Evolutionary conservation across 805 yeast species (phyloP).

Genomic region (Sungouiella blattae): DNA sequence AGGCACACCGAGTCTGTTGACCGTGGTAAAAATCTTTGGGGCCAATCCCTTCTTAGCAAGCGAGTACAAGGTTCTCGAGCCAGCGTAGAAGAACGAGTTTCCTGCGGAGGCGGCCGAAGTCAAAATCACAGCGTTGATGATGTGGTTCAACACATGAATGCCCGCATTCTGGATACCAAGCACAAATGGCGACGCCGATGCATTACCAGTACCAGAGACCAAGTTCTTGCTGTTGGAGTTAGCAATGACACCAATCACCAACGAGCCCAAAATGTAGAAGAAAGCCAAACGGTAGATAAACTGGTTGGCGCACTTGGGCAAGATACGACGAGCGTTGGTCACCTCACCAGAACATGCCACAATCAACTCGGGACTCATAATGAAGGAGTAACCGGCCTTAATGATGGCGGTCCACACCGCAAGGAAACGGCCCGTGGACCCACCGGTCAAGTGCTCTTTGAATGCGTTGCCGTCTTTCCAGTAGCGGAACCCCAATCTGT

Average conservation of each 20-base stretch:
- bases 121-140: slow-evolving; percentile 75
- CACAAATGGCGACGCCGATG: slow-evolving; percentile 76
- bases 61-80: slow-evolving; percentile 17
- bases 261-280: slow-evolving; percentile 38
- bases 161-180: slow-evolving; percentile 72
- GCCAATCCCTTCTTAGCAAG: slow-evolving; percentile 16
- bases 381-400: slow-evolving; percentile 26
- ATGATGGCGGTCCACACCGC: slow-evolving; percentile 23
- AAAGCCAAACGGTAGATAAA: slow-evolving; percentile 50
- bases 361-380: slow-evolving; percentile 49
- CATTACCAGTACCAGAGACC: slow-evolving; percentile 29
- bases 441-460: slow-evolving; percentile 39
- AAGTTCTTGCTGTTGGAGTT: slow-evolving; percentile 24
- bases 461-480: slow-evolving; percentile 30
- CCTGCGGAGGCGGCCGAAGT: slow-evolving; percentile 51
- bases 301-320: slow-evolving; percentile 60
- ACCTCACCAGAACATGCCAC: slow-evolving; percentile 58
- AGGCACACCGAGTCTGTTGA: slow-evolving; percentile 45
- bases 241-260: slow-evolving; percentile 39
- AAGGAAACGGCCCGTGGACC: slow-evolving; percentile 21
- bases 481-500: slow-evolving; percentile 18
- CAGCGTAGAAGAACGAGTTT: slow-evolving; percentile 18
- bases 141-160: slow-evolving; percentile 65
- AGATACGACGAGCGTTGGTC: slow-evolving; percentile 53
- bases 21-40: slow-evolving; percentile 13